Evolutionary conservation across 371 early-diverging fungal species (phyloP), one percentile per base, ranked within the genome.

Genomic region (Apophysomyces ossiformis): DNA sequence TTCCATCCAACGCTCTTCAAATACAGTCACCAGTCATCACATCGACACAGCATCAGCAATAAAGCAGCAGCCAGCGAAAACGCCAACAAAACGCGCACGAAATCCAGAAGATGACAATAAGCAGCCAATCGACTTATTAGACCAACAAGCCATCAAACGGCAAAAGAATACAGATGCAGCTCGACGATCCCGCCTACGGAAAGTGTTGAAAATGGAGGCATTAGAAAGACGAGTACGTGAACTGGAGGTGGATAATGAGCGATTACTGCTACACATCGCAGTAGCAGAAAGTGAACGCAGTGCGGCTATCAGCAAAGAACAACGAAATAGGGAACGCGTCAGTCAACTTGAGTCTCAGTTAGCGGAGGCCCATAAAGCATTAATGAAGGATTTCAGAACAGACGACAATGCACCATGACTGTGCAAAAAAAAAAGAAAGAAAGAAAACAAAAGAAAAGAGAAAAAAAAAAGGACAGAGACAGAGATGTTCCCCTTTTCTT

Each of bases 151-250:
- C 18, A 79, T 86, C 59, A 90, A 90, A 78, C 88, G 90, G 44
- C 81, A 83, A 63, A 89, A 88, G 81, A 94, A 94, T 82, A 94
- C 93, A 21, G 93, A 93, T 67, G 94, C 95, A 2, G 95, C 95
- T 35, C 88, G 95, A 44, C 92, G 95, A 63, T 91, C 92, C 21
- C 91, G 95, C 44, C 79, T 86, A 61, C 88, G 91, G 75, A 94
- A 93, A 85, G 77, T 89, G 58, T 78, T 83, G 58, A 84, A 86
- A 66, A 83, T 95, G 70, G 91, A 92, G 69, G 78, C 85, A 26
- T 86, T 95, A 36, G 93, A 93, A 75, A 64, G 60, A 58, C 85
- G 86, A 56, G 91, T 90, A 39, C 72, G 74, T 5, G 86, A 87
- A 61, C 84, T 95, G 7, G 92, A 93, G 72, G 61, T 74, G 36